Evolutionary conservation across 2,329 filamentous ascomycete species (phyloP), one percentile per base, ranked within the genome.

Genomic region (Ophiostoma montium): DNA sequence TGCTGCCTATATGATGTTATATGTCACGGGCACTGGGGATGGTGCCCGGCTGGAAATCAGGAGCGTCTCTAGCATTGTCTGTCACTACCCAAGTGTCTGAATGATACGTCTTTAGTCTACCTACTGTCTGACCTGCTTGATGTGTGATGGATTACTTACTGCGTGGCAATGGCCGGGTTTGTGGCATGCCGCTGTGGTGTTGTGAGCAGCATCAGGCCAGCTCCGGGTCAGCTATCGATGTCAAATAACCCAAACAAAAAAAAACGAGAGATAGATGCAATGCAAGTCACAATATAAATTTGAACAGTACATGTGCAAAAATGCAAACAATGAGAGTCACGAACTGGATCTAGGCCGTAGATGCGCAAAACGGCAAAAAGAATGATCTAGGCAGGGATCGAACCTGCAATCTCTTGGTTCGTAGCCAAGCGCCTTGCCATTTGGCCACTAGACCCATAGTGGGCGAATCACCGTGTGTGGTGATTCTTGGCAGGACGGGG

Each of bases 321-420:
- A 8, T 4, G 12, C 12, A n/a, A 42, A 30, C 30, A 30, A 42
- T 18, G 11, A 30, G 18, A n/a, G 19, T n/a, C n/a, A n/a, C n/a
- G n/a, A n/a, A n/a, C n/a, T n/a, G n/a, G n/a, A n/a, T n/a, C n/a
- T n/a, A n/a, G n/a, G n/a, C n/a, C n/a, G n/a, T n/a, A n/a, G n/a
- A n/a, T n/a, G n/a, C n/a, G n/a, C 41, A 19, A 19, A 44, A 19
- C 7, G 30, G 12, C n/a, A 32, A 36, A 36, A 30, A 30, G 18
- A 42, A 18, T 44, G 58, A 56, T 56, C 55, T 49, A 56, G 55
- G 60, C 61, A 62, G 61, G 61, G 60, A 57, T 62, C 60, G 61
- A 62, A 63, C 61, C 61, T 62, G 59, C 59, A 61, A 61, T 61
- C 60, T 61, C 59, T 60, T 62, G 61, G 61, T 63, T 63, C 61